phyloP scores from a whole-genome alignment of 371 early-diverging fungal species.

The Choanephora cucurbitarum region DNA sequence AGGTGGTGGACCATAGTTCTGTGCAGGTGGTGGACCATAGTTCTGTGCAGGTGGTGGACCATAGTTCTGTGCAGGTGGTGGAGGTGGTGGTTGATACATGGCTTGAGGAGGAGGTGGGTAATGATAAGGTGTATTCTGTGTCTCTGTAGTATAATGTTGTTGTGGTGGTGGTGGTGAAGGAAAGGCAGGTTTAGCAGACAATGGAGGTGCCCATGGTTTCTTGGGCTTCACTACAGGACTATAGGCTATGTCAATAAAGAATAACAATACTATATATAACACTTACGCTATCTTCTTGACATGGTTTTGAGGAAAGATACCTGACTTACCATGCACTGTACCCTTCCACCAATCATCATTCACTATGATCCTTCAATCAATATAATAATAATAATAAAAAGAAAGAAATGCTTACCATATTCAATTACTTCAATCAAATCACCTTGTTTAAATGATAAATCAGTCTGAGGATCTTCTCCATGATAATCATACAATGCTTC shows the following conservation, averaged over 20 bases:
- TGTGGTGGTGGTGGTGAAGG: conserved; percentile 12
- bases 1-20: conserved; percentile 15
- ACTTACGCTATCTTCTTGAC: conserved; percentile 45
- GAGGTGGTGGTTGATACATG: conserved; percentile 19
- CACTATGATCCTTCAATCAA: too few relatives aligned
- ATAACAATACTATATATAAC: too few relatives aligned
- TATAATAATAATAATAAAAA: background rate
- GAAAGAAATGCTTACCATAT: conserved; percentile 53
- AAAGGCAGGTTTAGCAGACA: conserved; percentile 9
- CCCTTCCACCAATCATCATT: conserved; percentile 72
- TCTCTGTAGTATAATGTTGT: conserved; percentile 12
- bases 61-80: conserved; percentile 9
- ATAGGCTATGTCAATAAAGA: too few relatives aligned
- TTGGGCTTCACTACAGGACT: conserved; percentile 13
- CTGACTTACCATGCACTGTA: conserved; percentile 59
- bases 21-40: conserved; percentile 24
- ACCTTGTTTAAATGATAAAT: conserved; percentile 53
- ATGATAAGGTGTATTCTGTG: conserved; percentile 25
- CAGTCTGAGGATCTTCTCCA: conserved; percentile 50
- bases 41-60: background rate
- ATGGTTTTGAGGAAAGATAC: conserved; percentile 85
- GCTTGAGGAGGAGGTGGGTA: conserved; percentile 26
- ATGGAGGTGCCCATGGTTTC: conserved; percentile 7
- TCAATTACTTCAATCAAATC: conserved; percentile 53
- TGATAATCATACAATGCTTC: conserved; percentile 52